Conservation (phyloP, 768 basidiomycete species). For the Cubamyces sp. region DNA sequence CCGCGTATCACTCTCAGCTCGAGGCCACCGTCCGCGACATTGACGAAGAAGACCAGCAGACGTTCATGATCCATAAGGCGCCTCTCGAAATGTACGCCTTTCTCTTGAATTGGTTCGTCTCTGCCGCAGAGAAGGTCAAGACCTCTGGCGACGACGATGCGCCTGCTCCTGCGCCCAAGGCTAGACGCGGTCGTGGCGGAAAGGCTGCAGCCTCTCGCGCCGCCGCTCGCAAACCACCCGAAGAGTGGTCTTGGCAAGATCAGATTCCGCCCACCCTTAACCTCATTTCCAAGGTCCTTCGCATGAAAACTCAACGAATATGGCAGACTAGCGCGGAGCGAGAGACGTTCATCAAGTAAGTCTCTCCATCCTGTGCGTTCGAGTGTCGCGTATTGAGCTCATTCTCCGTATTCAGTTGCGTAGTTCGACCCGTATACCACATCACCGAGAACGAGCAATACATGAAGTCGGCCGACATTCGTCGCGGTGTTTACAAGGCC, state of each 20-base stretch:
- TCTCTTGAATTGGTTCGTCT: constrained; percentile 89
- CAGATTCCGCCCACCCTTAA: constrained; percentile 73
- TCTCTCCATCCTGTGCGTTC: constrained; percentile 20
- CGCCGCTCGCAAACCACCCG: constrained; percentile 41
- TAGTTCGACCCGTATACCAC: constrained; percentile 87
- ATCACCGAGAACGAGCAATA: constrained; percentile 84
- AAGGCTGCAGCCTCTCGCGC: constrained; percentile 53
- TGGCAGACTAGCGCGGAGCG: constrained; percentile 89
- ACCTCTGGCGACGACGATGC: constrained; percentile 47
- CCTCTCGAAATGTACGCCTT: constrained; percentile 93
- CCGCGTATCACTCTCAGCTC: constrained; percentile 72
- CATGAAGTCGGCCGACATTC: constrained; percentile 80
- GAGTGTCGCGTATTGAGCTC: background rate
- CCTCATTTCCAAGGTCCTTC: constrained; percentile 73
- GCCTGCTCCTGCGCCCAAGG: constrained; percentile 51
- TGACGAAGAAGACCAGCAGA: constrained; percentile 67
- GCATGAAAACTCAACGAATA: constrained; percentile 72
- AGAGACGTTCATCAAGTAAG: constrained; percentile 85
- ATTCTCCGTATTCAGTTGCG: constrained; percentile 57
- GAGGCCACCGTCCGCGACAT: constrained; percentile 73
- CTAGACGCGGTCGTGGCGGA: constrained; percentile 62
- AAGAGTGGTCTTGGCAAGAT: constrained; percentile 74
- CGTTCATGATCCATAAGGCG: constrained; percentile 62
- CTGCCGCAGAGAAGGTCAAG: constrained; percentile 78
- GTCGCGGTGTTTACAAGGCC: constrained; percentile 79